Conservation (phyloP, 352 stramenopile genomes). For the Globisporangium alternatum region DNA sequence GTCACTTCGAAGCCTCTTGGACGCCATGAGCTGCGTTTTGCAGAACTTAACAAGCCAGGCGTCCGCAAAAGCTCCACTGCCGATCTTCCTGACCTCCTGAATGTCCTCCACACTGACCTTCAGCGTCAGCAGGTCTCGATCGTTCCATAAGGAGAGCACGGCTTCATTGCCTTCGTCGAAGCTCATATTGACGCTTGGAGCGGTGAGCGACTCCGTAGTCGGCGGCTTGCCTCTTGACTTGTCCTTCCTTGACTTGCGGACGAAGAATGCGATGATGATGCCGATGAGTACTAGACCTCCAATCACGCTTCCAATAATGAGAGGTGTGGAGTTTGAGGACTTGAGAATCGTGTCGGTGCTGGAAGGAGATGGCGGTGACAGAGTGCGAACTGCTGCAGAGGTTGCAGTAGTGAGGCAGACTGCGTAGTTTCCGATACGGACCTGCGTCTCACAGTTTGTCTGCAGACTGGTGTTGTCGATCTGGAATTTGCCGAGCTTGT, state of each 20-base stretch:
- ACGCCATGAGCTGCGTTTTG: slow-evolving; percentile 21
- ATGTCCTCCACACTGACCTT: slow-evolving; percentile 36
- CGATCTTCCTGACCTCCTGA: slow-evolving; percentile 41
- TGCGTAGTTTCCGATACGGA: background rate
- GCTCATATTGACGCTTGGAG: background rate
- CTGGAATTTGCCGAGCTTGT: background rate
- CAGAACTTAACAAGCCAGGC: slow-evolving; percentile 38
- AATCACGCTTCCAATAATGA: background rate
- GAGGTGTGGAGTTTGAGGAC: background rate
- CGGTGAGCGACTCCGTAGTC: background rate
- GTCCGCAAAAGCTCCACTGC: slow-evolving; percentile 27
- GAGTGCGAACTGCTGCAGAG: background rate
- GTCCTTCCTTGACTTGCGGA: background rate
- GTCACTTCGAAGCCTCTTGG: slow-evolving; percentile 5
- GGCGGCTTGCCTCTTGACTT: background rate
- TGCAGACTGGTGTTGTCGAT: background rate
- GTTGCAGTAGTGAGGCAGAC: background rate
- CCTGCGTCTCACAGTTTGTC: background rate
- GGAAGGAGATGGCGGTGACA: background rate
- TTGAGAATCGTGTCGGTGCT: background rate
- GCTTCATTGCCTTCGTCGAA: background rate
- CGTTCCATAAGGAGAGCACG: slow-evolving; percentile 29
- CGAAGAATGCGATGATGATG: background rate
- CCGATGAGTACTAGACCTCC: background rate
- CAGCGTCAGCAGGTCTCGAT: slow-evolving; percentile 31